Conservation (phyloP, 306 rosid genomes). For the Vachellia pachyceras region DNA sequence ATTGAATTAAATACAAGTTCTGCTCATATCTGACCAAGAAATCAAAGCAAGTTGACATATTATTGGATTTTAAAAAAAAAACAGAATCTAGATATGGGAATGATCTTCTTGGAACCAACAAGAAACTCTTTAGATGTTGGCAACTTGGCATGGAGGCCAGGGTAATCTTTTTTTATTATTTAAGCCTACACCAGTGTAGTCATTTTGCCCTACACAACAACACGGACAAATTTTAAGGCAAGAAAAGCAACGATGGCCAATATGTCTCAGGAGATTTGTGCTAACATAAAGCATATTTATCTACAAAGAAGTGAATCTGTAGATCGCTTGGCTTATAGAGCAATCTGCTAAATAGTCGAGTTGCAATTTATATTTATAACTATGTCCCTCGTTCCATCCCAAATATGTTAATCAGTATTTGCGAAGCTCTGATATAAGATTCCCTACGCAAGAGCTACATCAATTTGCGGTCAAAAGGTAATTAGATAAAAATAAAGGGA, state of each 20-base stretch:
- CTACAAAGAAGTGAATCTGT: not conserved
- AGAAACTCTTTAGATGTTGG: no score
- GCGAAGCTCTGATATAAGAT: not conserved
- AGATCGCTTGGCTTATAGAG: not conserved
- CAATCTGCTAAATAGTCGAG: not conserved
- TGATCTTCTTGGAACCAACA: no score
- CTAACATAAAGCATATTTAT: not conserved
- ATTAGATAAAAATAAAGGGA: not conserved
- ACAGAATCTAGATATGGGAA: no score
- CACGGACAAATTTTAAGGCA: not conserved
- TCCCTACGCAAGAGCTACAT: not conserved
- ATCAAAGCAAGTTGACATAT: no score
- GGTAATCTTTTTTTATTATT: no score
- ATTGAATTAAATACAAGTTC: no score
- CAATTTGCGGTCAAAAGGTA: not conserved
- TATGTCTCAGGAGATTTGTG: not conserved
- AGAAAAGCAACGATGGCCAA: not conserved
- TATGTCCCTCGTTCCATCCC: conserved; percentile 6
- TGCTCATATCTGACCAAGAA: no score
- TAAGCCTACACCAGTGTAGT: no score
- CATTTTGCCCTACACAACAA: no score
- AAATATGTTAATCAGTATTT: not conserved
- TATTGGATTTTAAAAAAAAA: no score
- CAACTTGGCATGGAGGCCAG: no score
- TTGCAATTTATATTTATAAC: not conserved